phyloP scores from a whole-genome alignment of 2,329 filamentous ascomycete species.

The Sordariomycetes sp. region DNA sequence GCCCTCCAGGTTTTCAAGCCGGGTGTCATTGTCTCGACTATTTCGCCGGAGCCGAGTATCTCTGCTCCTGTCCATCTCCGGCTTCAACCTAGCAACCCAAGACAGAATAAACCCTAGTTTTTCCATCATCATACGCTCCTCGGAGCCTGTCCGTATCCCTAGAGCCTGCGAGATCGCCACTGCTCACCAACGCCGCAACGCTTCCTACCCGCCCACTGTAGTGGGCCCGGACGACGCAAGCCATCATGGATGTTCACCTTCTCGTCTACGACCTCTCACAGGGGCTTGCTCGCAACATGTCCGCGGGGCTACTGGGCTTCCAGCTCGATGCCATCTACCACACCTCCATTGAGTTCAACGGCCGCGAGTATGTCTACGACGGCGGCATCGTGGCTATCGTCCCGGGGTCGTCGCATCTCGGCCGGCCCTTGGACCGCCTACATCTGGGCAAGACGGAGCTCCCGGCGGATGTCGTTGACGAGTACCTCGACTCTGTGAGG shows the following conservation, averaged over 20 bases:
- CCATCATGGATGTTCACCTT: conserved; percentile 61
- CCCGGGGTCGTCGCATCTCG: conserved; percentile 80
- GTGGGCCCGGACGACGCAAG: not conserved
- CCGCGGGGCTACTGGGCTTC: conserved; percentile 39
- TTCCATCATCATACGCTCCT: not conserved
- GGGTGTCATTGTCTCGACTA: not conserved
- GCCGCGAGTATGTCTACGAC: conserved; percentile 86
- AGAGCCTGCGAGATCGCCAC: not conserved
- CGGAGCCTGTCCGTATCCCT: not conserved
- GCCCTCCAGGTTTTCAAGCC: not conserved
- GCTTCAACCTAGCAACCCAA: not conserved
- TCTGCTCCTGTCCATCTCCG: not conserved
- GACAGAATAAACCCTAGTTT: not conserved
- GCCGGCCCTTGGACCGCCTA: conserved; percentile 67
- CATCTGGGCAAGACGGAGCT: conserved; percentile 67
- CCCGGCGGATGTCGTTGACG: conserved; percentile 69
- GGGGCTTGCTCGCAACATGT: conserved; percentile 46
- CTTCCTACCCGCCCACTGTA: not conserved
- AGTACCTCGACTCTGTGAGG: conserved; percentile 78
- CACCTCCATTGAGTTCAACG: conserved; percentile 75
- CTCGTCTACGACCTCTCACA: conserved; percentile 70
- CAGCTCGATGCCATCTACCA: conserved; percentile 90
- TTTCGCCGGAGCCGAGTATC: not conserved
- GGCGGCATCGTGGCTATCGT: conserved; percentile 72
- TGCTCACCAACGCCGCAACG: not conserved